Evolutionary conservation across 768 basidiomycete genomes (phyloP).

Genomic region (Lactarius akahatsu): DNA sequence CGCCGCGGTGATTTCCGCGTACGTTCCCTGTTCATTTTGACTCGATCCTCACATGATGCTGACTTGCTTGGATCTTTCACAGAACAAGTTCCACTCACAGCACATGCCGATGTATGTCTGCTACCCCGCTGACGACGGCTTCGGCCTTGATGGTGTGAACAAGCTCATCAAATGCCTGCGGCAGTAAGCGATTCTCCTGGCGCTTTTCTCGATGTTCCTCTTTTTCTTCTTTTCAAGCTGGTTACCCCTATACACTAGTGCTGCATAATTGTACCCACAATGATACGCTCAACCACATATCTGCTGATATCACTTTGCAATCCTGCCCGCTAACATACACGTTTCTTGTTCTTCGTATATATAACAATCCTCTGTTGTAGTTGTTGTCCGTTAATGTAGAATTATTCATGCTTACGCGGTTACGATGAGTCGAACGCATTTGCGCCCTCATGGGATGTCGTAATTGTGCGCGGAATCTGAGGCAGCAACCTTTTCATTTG

Average conservation of each 20-base stretch:
- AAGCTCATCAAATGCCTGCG: slow-evolving; percentile 39
- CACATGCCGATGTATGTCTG: slow-evolving; percentile 50
- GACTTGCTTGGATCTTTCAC: slow-evolving; percentile 10
- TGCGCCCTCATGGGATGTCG: neutral
- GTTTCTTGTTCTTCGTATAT: neutral
- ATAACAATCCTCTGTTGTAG: neutral
- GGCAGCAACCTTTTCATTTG: neutral
- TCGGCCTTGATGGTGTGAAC: slow-evolving; percentile 48
- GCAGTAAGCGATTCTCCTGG: slow-evolving; percentile 11
- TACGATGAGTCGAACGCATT: neutral
- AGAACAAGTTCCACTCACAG: slow-evolving; percentile 49
- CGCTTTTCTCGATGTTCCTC: neutral
- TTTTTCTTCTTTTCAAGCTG: neutral
- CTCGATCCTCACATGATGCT: neutral
- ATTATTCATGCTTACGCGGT: neutral
- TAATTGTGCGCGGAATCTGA: neutral
- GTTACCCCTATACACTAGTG: slow-evolving; percentile 1
- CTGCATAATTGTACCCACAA: slow-evolving; percentile 5
- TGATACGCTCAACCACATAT: slow-evolving; percentile 5
- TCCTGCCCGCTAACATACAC: neutral
- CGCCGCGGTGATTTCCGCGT: slow-evolving; percentile 48
- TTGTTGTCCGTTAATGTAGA: slow-evolving; percentile 3
- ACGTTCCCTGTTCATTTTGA: slow-evolving; percentile 22
- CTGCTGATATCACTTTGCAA: slow-evolving; percentile 3
- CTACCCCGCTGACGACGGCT: slow-evolving; percentile 46